Conservation (phyloP, 208 protist species). For the Leishmania tarentolae region DNA sequence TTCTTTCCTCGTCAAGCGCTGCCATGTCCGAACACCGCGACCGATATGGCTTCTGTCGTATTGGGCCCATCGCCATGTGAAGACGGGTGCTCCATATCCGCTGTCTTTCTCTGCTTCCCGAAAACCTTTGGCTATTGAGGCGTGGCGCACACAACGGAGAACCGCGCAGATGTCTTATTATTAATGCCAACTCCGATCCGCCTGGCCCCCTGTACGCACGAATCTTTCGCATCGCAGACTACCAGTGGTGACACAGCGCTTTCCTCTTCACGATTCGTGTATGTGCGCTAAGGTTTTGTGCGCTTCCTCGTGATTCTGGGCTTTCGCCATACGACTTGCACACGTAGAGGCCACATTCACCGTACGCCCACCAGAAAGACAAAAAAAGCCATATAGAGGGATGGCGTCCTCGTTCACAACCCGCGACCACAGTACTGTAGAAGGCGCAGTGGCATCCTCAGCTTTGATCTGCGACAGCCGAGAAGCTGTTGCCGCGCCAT, state of each 20-base stretch:
- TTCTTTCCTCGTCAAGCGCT: not conserved
- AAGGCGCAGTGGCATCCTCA: not conserved
- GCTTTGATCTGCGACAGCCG: not conserved
- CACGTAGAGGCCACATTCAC: not conserved
- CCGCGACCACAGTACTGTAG: too few relatives aligned
- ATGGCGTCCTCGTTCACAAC: not conserved
- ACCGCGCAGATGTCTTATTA: not conserved
- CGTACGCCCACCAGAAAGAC: not conserved
- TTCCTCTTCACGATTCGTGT: not conserved
- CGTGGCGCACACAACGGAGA: too few relatives aligned
- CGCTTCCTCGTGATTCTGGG: not conserved
- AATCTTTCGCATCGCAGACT: not conserved
- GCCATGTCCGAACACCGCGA: not conserved
- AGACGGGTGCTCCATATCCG: not conserved
- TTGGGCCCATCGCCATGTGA: not conserved
- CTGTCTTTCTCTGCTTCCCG: not conserved
- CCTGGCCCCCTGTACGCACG: not conserved
- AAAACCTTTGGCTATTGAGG: too few relatives aligned
- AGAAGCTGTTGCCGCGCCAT: not conserved
- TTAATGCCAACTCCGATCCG: not conserved
- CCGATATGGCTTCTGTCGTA: not conserved
- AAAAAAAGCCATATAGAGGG: not conserved
- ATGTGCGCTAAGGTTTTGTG: not conserved
- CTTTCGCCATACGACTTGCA: not conserved
- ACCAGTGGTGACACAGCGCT: not conserved